phyloP scores from a whole-genome alignment of 78 protist genomes.

The Isochrysis galbana region DNA sequence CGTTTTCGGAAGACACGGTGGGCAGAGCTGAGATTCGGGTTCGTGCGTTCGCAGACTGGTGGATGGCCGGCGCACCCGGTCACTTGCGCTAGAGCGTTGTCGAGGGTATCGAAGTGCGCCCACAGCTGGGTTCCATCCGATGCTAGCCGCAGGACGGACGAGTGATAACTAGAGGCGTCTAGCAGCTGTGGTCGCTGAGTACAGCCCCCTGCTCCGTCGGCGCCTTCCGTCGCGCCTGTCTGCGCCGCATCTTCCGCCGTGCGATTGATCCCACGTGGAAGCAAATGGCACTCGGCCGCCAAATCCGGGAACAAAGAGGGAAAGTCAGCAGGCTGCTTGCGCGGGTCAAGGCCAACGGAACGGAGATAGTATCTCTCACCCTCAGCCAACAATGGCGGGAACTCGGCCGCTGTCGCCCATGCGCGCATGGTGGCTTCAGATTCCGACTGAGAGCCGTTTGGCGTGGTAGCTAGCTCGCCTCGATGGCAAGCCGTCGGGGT shows the following conservation, averaged over 20 bases:
- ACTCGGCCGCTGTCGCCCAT: background rate
- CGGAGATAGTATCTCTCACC: slow-evolving; percentile 8
- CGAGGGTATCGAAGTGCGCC: slow-evolving; percentile 43
- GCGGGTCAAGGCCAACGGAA: background rate
- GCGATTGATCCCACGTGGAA: background rate
- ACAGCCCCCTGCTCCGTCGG: background rate
- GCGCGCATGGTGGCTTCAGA: background rate
- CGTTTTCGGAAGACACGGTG: too few species aligned
- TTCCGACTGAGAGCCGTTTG: background rate
- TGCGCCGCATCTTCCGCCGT: background rate
- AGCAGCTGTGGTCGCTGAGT: background rate
- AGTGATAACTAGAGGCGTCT: background rate
- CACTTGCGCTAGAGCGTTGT: slow-evolving; percentile 39
- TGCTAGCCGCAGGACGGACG: slow-evolving; percentile 17
- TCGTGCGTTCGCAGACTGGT: background rate
- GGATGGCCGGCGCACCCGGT: background rate
- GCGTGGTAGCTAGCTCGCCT: background rate
- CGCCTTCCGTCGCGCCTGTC: background rate
- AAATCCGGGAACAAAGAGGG: background rate
- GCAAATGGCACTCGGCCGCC: background rate
- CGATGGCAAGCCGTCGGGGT: background rate
- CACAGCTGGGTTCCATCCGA: slow-evolving; percentile 42
- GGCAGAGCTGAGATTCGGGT: too few species aligned
- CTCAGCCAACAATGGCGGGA: background rate
- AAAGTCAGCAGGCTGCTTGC: slow-evolving; percentile 3